Evolutionary conservation across 2,329 filamentous ascomycete species (phyloP).

Genomic region (Ceratocystis ficicola): DNA sequence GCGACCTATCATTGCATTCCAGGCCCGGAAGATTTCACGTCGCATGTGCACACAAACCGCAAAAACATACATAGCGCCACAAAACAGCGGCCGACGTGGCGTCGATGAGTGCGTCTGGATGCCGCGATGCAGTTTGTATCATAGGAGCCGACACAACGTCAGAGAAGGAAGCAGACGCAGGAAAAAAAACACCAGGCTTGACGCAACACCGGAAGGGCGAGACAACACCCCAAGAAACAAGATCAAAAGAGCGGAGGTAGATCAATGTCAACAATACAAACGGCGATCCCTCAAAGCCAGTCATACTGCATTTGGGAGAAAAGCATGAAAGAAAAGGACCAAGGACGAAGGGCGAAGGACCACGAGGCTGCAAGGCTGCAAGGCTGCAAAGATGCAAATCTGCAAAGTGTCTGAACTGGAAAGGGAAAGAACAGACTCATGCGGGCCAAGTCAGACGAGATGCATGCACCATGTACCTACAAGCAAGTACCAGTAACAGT

Average conservation of each 20-base stretch:
- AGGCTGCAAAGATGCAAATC: neutral
- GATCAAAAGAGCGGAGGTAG: neutral
- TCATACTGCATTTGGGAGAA: neutral
- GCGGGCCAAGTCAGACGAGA: neutral
- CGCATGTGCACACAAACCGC: no score
- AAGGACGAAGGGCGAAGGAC: neutral
- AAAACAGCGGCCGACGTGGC: neutral
- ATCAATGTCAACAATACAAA: neutral
- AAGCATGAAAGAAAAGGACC: neutral
- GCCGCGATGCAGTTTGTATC: neutral
- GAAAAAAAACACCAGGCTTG: no score
- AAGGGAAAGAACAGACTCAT: neutral
- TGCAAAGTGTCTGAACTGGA: neutral
- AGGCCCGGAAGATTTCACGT: neutral
- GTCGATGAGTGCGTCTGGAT: neutral
- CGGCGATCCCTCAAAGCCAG: neutral
- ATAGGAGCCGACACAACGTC: neutral
- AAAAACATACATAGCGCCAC: neutral
- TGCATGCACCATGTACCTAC: neutral
- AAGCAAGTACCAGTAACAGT: no score
- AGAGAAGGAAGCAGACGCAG: neutral
- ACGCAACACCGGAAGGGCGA: neutral
- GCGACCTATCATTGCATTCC: neutral
- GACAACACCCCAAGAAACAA: neutral
- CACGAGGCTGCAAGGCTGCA: neutral